These are phyloP conservation scores for Extremus antarcticus DNA, from an alignment of 495 filamentous ascomycete genomes.

Conservation along the genomic window DNA sequence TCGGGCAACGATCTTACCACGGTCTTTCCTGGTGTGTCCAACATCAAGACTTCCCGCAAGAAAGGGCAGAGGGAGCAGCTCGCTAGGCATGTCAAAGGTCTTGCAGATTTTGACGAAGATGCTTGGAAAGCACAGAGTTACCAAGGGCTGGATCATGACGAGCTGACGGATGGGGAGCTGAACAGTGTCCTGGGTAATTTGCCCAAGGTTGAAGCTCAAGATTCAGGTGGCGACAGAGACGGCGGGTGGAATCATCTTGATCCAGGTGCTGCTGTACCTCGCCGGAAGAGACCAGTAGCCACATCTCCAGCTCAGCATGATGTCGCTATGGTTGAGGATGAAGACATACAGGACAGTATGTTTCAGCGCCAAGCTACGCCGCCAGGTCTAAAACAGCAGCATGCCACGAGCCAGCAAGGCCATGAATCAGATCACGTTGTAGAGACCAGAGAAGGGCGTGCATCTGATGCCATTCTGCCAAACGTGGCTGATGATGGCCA, in stretches of 20 bases:
- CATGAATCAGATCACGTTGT: too few relatives aligned
- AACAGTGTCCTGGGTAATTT: conserved; percentile 7
- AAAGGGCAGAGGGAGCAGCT: conserved; percentile 17
- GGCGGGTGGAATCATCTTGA: not conserved
- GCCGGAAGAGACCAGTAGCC: not conserved
- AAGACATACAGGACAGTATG: not conserved
- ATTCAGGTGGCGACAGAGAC: not conserved
- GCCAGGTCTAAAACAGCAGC: not conserved
- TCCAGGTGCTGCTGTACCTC: not conserved
- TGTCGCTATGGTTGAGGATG: not conserved
- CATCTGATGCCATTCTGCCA: too few relatives aligned
- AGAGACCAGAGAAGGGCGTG: not conserved
- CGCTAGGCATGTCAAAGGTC: conserved; percentile 21
- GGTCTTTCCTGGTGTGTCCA: conserved; percentile 22
- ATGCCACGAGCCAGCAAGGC: too few relatives aligned
- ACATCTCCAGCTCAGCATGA: not conserved
- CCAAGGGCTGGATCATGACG: not conserved
- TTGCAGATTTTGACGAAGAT: conserved; percentile 20
- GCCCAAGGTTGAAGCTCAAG: not conserved
- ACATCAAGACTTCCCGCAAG: conserved; percentile 16
- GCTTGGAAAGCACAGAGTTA: conserved; percentile 8
- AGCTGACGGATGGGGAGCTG: conserved; percentile 1
- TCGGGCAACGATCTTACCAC: conserved; percentile 21
- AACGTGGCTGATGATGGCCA: conserved; percentile 3
- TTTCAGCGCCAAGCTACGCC: conserved; percentile 16